Evolutionary conservation across 2,329 filamentous ascomycete species (phyloP), one percentile per base, ranked within the genome.

Genomic region (Zymoseptoria pseudotritici): DNA sequence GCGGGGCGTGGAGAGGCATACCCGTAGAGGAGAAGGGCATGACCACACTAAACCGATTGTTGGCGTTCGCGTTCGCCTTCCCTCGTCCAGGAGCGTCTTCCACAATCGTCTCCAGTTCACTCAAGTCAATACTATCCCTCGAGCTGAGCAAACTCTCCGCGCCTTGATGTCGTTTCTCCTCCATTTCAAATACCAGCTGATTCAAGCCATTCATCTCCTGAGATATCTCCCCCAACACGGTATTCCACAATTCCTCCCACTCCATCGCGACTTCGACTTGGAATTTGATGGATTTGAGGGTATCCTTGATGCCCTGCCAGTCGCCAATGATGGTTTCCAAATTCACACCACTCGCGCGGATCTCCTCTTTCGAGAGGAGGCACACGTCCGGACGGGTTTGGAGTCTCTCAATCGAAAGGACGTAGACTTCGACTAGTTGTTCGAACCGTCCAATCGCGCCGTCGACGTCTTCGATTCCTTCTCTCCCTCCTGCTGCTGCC

Each of bases 201-300:
- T 84, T 85, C 17, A 96, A 80, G 52, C 88, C 86, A 65, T 94
- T 89, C 71, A 91, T 87, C 76, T 99, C 94, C 63, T 87, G 86
- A 56, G 92, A 90, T 62, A 97, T 96, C 72, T 97, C 93, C 52
- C 92, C 93, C 2, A 99, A 80, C 2, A 97, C 93, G 64, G 84
- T 90, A 68, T 91, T 91, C 93, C 94, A 97, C 42, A 99, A 80
- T 76, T 97, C 92, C 74, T 97, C 92, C 93, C 93, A 99, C 72
- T 99, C 94, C 91, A 97, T 96, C 53, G 94, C 94, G 60, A 96
- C 86, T 74, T 97, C 94, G 19, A 99, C 93, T 71, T 97, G 93
- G 54, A 84, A 84, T 72, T 96, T 96, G 58, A 96, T 88, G 24
- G 78, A 86, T 64, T 88, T 88, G 55, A 99, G 78, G 1, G 88